Percentiles rank a stretch among this genome's conserved stretches.
These are phyloP conservation scores for Cladosporium austrohemisphaericum DNA, from an alignment of 2,329 filamentous ascomycete species.

Conservation along the genomic window DNA sequence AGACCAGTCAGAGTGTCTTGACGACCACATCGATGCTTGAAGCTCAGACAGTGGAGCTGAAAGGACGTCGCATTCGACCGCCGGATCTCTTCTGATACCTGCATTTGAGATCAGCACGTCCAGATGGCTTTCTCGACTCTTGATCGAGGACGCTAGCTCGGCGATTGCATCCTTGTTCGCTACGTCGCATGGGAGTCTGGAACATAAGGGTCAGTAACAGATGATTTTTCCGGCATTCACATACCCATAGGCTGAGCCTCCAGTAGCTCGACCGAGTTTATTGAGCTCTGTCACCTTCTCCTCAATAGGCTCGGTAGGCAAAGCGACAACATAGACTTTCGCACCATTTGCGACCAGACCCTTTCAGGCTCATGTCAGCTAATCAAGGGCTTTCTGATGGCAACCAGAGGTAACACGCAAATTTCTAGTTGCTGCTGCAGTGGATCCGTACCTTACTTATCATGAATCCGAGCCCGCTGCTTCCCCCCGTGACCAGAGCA, in stretches of 20 bases:
- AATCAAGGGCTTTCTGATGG: too few relatives aligned
- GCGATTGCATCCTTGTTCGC: constrained; percentile 47
- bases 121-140: constrained; percentile 36
- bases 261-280: constrained; percentile 33
- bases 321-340: constrained; percentile 22
- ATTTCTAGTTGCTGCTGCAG: too few relatives aligned
- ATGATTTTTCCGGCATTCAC: background rate
- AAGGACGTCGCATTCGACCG: constrained; percentile 42
- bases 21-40: constrained; percentile 49
- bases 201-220: background rate
- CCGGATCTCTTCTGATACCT: constrained; percentile 47
- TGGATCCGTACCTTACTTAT: constrained; percentile 2
- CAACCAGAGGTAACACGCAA: background rate
- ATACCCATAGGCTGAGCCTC: constrained; percentile 30
- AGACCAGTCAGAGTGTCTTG: constrained; percentile 41
- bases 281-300: constrained; percentile 40
- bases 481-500: constrained; percentile 6
- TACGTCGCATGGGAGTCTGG: constrained; percentile 43
- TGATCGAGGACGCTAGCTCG: constrained; percentile 38
- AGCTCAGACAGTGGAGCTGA: constrained; percentile 41
- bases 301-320: constrained; percentile 42
- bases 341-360: constrained; percentile 3
- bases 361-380: background rate
- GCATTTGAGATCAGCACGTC: constrained; percentile 50
- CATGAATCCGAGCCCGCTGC: constrained; percentile 9